These are phyloP conservation scores for Amanita inopinata DNA, from an alignment of 768 basidiomycete species.

Conservation along the genomic window DNA sequence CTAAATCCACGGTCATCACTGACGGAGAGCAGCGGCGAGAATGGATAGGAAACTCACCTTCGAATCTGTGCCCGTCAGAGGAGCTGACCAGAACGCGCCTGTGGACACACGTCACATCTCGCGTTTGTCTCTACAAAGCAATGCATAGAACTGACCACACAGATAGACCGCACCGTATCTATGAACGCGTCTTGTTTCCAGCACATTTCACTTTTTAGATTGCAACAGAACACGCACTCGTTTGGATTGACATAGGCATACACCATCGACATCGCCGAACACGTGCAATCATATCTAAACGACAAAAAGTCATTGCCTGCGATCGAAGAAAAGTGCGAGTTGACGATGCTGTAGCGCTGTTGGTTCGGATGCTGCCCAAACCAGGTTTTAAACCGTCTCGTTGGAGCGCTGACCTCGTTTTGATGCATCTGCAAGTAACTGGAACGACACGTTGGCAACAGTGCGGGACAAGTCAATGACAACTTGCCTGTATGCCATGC, in stretches of 20 bases:
- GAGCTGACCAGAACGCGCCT: slow-evolving; percentile 10
- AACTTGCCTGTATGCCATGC: too few relatives aligned
- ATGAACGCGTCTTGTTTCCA: neutral
- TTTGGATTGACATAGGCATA: slow-evolving; percentile 30
- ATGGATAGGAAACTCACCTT: neutral
- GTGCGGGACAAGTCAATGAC: neutral
- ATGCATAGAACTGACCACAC: slow-evolving; percentile 1
- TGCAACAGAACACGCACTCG: slow-evolving; percentile 15
- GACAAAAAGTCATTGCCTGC: slow-evolving; percentile 21
- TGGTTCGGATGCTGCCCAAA: slow-evolving; percentile 29
- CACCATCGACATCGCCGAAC: slow-evolving; percentile 18
- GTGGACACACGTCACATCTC: too few relatives aligned
- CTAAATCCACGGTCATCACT: neutral
- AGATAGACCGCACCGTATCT: slow-evolving; percentile 12
- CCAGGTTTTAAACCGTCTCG: slow-evolving; percentile 39
- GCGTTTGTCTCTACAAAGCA: too few relatives aligned
- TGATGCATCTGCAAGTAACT: slow-evolving; percentile 27
- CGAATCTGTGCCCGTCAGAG: slow-evolving; percentile 11
- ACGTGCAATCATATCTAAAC: slow-evolving; percentile 30
- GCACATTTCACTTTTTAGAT: neutral
- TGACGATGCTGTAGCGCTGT: slow-evolving; percentile 26
- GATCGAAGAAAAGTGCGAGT: slow-evolving; percentile 28
- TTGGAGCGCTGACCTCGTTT: slow-evolving; percentile 13
- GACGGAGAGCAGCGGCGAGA: too few relatives aligned
- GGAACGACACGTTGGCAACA: neutral